phyloP scores from a whole-genome alignment of 208 protist genomes.

The Trypanosoma cruzi region DNA sequence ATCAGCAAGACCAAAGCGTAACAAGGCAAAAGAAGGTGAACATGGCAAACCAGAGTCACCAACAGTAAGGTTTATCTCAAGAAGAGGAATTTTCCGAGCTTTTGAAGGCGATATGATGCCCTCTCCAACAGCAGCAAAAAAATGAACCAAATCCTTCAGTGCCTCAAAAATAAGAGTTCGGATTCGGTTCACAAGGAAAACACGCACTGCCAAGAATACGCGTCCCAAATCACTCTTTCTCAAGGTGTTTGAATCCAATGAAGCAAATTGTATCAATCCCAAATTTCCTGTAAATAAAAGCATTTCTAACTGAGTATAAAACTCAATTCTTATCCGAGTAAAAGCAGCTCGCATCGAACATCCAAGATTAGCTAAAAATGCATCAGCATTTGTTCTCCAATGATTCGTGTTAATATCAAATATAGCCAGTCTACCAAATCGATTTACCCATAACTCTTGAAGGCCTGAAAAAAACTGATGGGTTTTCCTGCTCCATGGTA shows the following conservation, averaged over 20 bases:
- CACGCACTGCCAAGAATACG: conserved; percentile 66
- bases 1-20: conserved; percentile 66
- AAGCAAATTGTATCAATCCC: conserved; percentile 34
- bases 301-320: conserved; percentile 79
- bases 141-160: conserved; percentile 57
- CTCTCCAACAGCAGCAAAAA: conserved; percentile 43
- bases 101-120: conserved; percentile 32
- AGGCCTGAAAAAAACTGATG: conserved; percentile 62
- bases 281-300: conserved; percentile 65
- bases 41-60: conserved; percentile 57
- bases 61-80: conserved; percentile 56
- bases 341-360: conserved; percentile 62
- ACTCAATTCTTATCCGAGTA: conserved; percentile 80
- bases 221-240: conserved; percentile 46
- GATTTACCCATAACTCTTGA: conserved; percentile 55
- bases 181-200: conserved; percentile 75
- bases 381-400: conserved; percentile 40
- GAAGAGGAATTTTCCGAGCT: conserved; percentile 42
- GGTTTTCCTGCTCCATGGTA: conserved; percentile 56
- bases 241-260: conserved; percentile 41
- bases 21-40: conserved; percentile 54
- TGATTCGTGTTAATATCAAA: conserved; percentile 45
- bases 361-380: conserved; percentile 60
- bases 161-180: conserved; percentile 54
- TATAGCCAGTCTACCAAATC: conserved; percentile 54